Base-by-base conservation (phyloP, 164 flowering plant genomes). In the Litsea cubeba region DNA sequence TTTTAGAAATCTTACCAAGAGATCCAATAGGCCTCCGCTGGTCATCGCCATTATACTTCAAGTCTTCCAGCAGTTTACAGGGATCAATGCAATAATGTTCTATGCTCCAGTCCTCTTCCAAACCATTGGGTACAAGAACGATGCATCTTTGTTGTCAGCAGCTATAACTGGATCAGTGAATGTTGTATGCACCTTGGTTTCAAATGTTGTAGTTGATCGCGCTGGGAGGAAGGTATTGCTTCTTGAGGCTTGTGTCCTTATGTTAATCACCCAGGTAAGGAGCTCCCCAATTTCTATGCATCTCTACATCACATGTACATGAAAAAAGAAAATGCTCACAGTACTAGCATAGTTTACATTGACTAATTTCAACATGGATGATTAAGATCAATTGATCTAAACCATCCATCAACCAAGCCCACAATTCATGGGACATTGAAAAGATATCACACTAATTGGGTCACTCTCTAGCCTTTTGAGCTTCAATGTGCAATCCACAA, bases 81-180 rank as follows among this genome's bases (percentile, higher is more conserved):
- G 83, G 32, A 81, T 81, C 40, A 81, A 81, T 62, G 84, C 81
- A 2, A 82, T 82, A 24, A 82, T 82, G 82, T 82, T 82, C 78
- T 82, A 82, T 54, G 82, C 82, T 0, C 84, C 84, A 12, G 84
- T 82, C 18, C 60, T 82, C 20, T 82, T 82, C 73, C 79, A 79
- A 66, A 79, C 82, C 0, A 70, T 79, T 2, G 84, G 82, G 1
- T 82, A 79, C 67, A 71, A 71, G 54, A 79, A 30, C 18, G 72
- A 77, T 12, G 76, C 78, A 2, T 77, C 84, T 0, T 62, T 82
- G 28, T 26, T 74, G 22, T 82, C 82, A 0, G 71, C 84, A 0
- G 84, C 75, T 14, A 79, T 82, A 67, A 77, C 71, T 1, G 84
- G 84, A 35, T 64, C 74, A 2, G 82, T 82, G 14, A 77, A 77